Percentiles rank a stretch among this genome's conserved stretches.
These are phyloP conservation scores for Erodium maritimum DNA, from an alignment of 345 rosid genomes.

Conservation along the genomic window DNA sequence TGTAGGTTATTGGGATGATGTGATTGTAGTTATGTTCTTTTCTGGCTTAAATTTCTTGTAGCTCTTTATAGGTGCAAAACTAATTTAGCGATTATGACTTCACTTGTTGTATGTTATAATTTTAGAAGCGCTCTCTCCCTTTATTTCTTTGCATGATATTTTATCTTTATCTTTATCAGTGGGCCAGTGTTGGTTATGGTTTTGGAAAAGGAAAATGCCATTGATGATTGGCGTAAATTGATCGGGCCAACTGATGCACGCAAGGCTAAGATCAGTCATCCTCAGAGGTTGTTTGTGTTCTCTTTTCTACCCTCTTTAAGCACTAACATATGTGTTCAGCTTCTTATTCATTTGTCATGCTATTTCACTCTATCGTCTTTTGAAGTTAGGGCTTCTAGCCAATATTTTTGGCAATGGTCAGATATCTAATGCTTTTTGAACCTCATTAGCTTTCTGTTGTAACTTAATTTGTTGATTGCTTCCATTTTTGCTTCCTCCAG, in stretches of 20 bases:
- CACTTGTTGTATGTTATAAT: neutral
- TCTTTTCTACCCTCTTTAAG: neutral
- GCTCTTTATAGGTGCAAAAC: neutral
- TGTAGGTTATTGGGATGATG: neutral
- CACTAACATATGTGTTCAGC: neutral
- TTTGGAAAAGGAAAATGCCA: slow-evolving; percentile 65
- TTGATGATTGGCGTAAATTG: slow-evolving; percentile 70
- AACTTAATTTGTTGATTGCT: neutral
- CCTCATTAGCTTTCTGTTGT: neutral
- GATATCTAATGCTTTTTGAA: neutral
- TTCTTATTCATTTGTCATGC: slow-evolving; percentile 1
- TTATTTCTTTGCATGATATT: neutral
- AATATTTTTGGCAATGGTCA: neutral
- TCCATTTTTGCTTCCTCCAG: slow-evolving; percentile 20
- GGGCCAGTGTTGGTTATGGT: slow-evolving; percentile 76
- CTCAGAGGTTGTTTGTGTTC: slow-evolving; percentile 36
- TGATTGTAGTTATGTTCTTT: neutral
- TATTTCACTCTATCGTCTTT: neutral
- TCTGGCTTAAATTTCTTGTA: too few species aligned
- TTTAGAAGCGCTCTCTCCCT: neutral
- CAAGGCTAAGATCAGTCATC: slow-evolving; percentile 64
- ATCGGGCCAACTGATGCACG: slow-evolving; percentile 75
- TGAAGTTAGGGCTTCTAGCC: too few species aligned
- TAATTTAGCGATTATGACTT: neutral
- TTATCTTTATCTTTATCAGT: slow-evolving; percentile 17